Percentiles rank a stretch among this genome's conserved stretches.
phyloP scores from a whole-genome alignment of 2,329 filamentous ascomycete species.

The Penicillium sp. region DNA sequence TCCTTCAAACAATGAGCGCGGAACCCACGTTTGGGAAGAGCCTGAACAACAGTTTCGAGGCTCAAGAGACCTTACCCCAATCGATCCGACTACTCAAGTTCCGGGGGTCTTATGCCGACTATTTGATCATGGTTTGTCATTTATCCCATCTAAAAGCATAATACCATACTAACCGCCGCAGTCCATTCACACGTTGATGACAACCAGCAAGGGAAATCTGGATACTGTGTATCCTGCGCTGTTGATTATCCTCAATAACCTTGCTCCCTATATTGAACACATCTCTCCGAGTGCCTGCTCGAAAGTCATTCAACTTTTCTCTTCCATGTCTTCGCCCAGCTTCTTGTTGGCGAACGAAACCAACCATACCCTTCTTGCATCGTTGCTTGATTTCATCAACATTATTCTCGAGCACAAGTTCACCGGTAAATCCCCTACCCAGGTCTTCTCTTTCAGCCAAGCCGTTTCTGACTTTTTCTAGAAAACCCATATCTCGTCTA shows the following conservation, averaged over 20 bases:
- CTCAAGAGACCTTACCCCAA: conserved; percentile 80
- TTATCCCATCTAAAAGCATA: neutral
- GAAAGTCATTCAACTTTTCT: conserved; percentile 83
- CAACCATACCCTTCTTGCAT: conserved; percentile 78
- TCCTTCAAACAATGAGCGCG: conserved; percentile 90
- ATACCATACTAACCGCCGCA: conserved; percentile 41
- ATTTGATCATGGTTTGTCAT: conserved; percentile 71
- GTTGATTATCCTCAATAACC: conserved; percentile 88
- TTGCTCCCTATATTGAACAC: conserved; percentile 78
- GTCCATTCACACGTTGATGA: conserved; percentile 91
- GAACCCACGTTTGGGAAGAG: conserved; percentile 88
- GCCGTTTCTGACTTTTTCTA: conserved; percentile 37
- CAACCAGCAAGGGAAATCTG: conserved; percentile 83
- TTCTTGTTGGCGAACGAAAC: conserved; percentile 90
- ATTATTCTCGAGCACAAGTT: conserved; percentile 88
- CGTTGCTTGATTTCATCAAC: conserved; percentile 84
- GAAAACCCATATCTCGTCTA: conserved; percentile 82
- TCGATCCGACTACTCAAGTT: conserved; percentile 82
- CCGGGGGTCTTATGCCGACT: conserved; percentile 87
- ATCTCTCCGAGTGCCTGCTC: conserved; percentile 72
- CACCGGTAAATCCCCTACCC: conserved; percentile 56
- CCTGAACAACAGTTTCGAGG: conserved; percentile 84
- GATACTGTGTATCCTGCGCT: conserved; percentile 90
- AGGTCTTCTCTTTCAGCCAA: neutral
- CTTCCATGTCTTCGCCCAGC: conserved; percentile 88